Evolutionary conservation across 305 asterid genomes (phyloP).

Genomic region (Euphrasia arctica): DNA sequence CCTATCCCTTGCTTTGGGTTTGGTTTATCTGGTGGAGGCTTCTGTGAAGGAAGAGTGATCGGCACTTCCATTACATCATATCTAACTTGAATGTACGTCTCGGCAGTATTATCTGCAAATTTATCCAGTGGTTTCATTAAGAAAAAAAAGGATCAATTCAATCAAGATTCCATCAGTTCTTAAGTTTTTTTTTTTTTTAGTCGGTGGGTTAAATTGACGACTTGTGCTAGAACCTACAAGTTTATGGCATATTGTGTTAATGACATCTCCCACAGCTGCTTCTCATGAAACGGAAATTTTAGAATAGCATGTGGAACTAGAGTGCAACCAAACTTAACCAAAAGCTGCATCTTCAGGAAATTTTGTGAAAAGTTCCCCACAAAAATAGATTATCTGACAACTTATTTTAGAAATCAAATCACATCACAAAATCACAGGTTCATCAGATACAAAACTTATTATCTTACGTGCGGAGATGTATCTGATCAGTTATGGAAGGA

Average conservation of each 20-base stretch:
- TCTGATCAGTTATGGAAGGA: neutral
- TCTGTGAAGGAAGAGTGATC: conserved; percentile 74
- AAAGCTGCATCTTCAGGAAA: neutral
- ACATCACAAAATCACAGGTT: neutral
- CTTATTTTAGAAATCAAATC: conserved; percentile 3
- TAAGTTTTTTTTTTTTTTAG: neutral
- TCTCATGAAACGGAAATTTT: neutral
- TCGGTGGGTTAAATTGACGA: neutral
- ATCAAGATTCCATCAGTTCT: conserved; percentile 16
- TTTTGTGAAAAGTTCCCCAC: neutral
- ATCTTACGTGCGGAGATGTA: neutral
- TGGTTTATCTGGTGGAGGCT: conserved; percentile 93
- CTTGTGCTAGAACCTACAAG: conserved; percentile 18
- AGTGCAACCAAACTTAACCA: neutral
- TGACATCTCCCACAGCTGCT: neutral
- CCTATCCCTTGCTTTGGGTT: conserved; percentile 98
- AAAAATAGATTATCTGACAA: neutral
- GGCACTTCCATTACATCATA: conserved; percentile 90
- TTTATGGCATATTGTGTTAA: conserved; percentile 4
- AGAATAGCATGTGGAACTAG: neutral
- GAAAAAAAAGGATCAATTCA: neutral
- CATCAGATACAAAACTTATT: neutral
- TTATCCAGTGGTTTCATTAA: neutral
- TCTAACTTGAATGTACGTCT: conserved; percentile 63
- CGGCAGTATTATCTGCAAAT: conserved; percentile 56